A percentile compares a stretch with the other conserved stretches of the same genome.
Conservation (phyloP, 176 grass and related monocot species). For the Dactylis glomerata region DNA sequence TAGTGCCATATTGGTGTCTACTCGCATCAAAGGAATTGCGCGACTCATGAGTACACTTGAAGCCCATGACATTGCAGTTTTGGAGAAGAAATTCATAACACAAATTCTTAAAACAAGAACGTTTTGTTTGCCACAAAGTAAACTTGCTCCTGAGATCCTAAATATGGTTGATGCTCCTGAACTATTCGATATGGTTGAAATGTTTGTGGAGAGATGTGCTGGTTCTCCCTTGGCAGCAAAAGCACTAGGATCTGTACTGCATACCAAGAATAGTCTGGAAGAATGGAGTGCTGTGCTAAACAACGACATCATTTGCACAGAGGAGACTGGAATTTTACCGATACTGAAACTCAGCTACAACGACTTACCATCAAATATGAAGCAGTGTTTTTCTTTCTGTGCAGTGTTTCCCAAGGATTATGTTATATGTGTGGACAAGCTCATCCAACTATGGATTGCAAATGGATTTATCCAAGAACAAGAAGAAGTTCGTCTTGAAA, state of each 20-base stretch:
- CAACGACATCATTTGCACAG: not conserved
- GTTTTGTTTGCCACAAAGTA: not conserved
- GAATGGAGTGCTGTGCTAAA: not conserved
- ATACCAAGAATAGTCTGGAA: not conserved
- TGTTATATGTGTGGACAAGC: not conserved
- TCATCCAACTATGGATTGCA: not conserved
- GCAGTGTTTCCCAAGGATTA: conserved; percentile 8
- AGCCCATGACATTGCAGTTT: not conserved
- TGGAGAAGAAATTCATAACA: not conserved
- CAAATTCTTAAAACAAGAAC: conserved; percentile 9
- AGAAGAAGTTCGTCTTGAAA: not conserved
- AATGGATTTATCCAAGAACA: not conserved
- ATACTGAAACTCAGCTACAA: not conserved
- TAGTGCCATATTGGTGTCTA: conserved; percentile 16
- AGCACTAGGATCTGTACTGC: conserved; percentile 12
- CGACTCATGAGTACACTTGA: conserved; percentile 1
- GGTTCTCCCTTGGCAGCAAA: conserved; percentile 23
- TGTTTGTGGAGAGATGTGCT: not conserved
- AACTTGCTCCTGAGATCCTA: not conserved
- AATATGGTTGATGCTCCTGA: conserved; percentile 13
- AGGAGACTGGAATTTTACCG: not conserved
- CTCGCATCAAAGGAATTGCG: not conserved
- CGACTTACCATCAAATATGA: not conserved
- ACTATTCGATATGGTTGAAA: not conserved
- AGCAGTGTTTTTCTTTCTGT: not conserved